Evolutionary conservation across 129 eudicot species (phyloP).

Genomic region (Kitagawia praeruptora): DNA sequence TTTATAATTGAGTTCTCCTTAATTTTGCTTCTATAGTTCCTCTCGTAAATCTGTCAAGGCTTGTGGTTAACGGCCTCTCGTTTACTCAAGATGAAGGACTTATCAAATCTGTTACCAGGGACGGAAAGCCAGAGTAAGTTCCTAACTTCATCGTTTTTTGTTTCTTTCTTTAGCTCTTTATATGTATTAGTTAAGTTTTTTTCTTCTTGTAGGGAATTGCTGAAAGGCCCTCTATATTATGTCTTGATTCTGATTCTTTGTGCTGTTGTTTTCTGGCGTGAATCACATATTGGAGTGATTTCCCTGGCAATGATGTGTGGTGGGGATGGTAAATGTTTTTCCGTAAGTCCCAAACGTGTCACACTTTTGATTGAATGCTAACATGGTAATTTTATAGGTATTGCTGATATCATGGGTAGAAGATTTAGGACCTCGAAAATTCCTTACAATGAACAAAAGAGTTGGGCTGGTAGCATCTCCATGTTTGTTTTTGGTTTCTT

Average conservation of each 20-base stretch:
- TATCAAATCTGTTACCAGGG: conserved; percentile 76
- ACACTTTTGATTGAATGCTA: conserved; percentile 3
- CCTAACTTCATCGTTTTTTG: not conserved
- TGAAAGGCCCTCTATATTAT: conserved; percentile 86
- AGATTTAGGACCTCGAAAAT: conserved; percentile 67
- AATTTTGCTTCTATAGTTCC: conserved; percentile 86
- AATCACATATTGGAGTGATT: conserved; percentile 79
- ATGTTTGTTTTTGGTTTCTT: conserved; percentile 83
- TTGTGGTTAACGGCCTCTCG: conserved; percentile 72
- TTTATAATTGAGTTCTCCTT: too few species aligned
- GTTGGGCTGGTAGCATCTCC: conserved; percentile 93
- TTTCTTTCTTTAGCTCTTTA: not conserved
- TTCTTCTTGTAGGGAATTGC: conserved; percentile 64
- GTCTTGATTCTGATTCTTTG: conserved; percentile 57
- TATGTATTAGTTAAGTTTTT: not conserved
- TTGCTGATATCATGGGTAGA: conserved; percentile 96
- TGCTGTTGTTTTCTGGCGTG: conserved; percentile 81
- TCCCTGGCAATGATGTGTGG: conserved; percentile 95
- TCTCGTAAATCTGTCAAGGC: conserved; percentile 51
- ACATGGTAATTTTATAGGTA: conserved; percentile 36
- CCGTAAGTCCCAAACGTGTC: conserved; percentile 1
- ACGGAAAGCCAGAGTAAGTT: conserved; percentile 90
- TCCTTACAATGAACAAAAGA: conserved; percentile 76
- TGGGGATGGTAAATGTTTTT: conserved; percentile 72
- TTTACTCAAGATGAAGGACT: conserved; percentile 67